These are phyloP conservation scores for Coleophoma cylindrospora DNA, from an alignment of 2,329 filamentous ascomycete genomes.

Conservation along the genomic window DNA sequence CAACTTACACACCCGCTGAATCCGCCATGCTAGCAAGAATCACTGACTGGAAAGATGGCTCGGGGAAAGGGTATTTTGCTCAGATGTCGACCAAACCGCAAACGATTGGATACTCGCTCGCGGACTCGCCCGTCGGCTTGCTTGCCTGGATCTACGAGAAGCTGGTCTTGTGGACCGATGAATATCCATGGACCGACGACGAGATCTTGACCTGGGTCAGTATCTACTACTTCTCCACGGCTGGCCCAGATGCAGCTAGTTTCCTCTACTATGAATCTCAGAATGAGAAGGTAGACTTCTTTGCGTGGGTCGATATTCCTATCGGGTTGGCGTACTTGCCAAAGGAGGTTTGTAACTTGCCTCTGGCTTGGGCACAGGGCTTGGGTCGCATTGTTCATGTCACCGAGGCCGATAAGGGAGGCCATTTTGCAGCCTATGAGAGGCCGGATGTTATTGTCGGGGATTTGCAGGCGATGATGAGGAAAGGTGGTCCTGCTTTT, in stretches of 20 bases:
- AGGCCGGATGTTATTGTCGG: slow-evolving; percentile 42
- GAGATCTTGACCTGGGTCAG: slow-evolving; percentile 70
- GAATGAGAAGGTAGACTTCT: slow-evolving; percentile 27
- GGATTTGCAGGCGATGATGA: slow-evolving; percentile 53
- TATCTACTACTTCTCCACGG: slow-evolving; percentile 66
- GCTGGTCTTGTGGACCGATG: slow-evolving; percentile 68
- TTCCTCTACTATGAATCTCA: slow-evolving; percentile 67
- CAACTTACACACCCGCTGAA: not conserved
- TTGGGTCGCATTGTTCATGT: slow-evolving; percentile 55
- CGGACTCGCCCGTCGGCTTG: slow-evolving; percentile 64
- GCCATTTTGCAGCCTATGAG: slow-evolving; percentile 56
- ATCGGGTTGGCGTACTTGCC: slow-evolving; percentile 53
- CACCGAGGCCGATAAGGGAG: slow-evolving; percentile 22
- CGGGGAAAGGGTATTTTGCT: slow-evolving; percentile 5
- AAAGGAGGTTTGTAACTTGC: slow-evolving; percentile 47
- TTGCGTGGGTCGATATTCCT: slow-evolving; percentile 29
- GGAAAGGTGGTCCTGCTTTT: slow-evolving; percentile 36
- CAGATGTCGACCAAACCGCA: slow-evolving; percentile 57
- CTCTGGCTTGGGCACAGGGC: slow-evolving; percentile 48
- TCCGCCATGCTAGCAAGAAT: slow-evolving; percentile 1
- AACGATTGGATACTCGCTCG: slow-evolving; percentile 63
- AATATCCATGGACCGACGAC: slow-evolving; percentile 68
- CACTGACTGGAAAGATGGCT: slow-evolving; percentile 3
- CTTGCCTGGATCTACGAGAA: slow-evolving; percentile 80
- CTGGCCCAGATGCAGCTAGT: slow-evolving; percentile 60